Percentiles rank a stretch among this genome's conserved stretches.
Conservation (phyloP, 768 basidiomycete species). For the Boletus rufocinnamomeus region DNA sequence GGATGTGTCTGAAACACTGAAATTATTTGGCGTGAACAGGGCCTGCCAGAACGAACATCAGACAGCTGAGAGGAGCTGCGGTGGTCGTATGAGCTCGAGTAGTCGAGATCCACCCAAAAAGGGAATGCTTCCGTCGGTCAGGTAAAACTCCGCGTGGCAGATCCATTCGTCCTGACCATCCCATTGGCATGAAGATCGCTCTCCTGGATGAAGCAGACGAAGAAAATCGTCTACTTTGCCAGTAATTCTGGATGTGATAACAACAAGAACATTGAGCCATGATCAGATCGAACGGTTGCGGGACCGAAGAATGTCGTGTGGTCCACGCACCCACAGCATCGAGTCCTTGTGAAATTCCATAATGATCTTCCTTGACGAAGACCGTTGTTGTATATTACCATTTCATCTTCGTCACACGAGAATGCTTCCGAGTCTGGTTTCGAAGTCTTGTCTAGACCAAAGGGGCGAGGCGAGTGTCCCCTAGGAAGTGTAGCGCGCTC, state of each 20-base stretch:
- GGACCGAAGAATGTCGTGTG: slow-evolving; percentile 2
- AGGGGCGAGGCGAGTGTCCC: neutral
- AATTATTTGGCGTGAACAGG: neutral
- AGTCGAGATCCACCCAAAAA: slow-evolving; percentile 1
- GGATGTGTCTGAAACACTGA: neutral
- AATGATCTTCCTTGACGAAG: neutral
- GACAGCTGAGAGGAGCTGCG: neutral
- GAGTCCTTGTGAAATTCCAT: neutral
- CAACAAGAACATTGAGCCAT: neutral
- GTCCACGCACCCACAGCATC: neutral
- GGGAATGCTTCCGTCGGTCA: neutral
- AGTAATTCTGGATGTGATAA: neutral
- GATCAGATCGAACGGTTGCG: slow-evolving; percentile 4
- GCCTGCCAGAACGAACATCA: neutral
- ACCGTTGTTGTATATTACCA: neutral
- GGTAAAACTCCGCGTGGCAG: neutral
- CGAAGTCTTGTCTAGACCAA: neutral
- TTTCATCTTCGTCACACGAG: neutral
- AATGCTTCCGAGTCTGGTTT: neutral
- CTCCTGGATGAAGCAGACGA: neutral
- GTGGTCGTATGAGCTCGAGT: slow-evolving; percentile 7
- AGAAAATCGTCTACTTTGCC: too few relatives aligned
- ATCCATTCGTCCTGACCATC: neutral
- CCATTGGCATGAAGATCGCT: neutral
- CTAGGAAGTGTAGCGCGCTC: neutral